phyloP scores from a whole-genome alignment of 1,139 yeast species.

The Yamadazyma triangularis region DNA sequence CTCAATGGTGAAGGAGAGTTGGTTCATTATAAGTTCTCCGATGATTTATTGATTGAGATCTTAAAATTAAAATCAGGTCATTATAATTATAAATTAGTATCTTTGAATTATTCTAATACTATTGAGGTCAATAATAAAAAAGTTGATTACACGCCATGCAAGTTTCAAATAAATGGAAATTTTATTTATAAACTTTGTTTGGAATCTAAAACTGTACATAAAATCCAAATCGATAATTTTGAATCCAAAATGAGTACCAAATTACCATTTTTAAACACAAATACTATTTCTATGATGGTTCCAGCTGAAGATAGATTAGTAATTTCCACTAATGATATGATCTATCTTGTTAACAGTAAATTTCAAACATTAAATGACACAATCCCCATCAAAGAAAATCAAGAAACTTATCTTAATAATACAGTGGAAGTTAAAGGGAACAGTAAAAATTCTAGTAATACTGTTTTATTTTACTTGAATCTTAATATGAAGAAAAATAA shows the following conservation, averaged over 20 bases:
- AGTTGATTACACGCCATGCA: constrained; percentile 2
- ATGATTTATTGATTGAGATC: constrained; percentile 23
- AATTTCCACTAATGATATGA: constrained; percentile 32
- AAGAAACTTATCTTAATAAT: constrained; percentile 23
- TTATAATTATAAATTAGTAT: constrained; percentile 1
- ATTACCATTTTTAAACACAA: constrained; percentile 16
- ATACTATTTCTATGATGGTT: constrained; percentile 17
- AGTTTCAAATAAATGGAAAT: constrained; percentile 5
- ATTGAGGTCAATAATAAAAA: neutral
- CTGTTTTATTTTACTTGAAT: constrained; percentile 42
- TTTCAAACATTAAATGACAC: constrained; percentile 41
- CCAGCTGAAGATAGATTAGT: constrained; percentile 44
- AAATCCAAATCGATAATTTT: constrained; percentile 16
- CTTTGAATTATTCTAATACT: neutral
- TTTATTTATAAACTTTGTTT: constrained; percentile 9
- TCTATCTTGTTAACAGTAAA: constrained; percentile 42
- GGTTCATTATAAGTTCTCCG: constrained; percentile 1
- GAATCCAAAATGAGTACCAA: constrained; percentile 16
- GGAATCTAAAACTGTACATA: constrained; percentile 5
- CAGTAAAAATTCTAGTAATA: constrained; percentile 32
- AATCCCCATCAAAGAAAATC: constrained; percentile 21
- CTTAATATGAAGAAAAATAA: constrained; percentile 41
- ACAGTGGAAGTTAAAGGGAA: constrained; percentile 41
- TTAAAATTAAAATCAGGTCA: constrained; percentile 8
- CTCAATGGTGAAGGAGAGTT: constrained; percentile 2